phyloP scores from a whole-genome alignment of 1,284 basidiomycete species.

The Golubevia sp. region DNA sequence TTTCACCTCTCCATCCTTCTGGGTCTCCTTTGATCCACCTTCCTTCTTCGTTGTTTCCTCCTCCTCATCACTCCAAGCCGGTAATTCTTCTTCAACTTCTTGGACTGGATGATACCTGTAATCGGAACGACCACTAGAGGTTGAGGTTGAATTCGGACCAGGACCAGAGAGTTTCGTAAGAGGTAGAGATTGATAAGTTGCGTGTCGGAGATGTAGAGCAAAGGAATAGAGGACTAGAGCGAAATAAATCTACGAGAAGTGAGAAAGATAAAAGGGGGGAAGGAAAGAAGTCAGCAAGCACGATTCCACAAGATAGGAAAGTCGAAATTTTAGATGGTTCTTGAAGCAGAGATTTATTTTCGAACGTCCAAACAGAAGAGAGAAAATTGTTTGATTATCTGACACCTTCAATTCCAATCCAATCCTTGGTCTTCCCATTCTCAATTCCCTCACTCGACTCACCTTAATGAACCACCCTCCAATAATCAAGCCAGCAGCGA shows the following conservation, averaged over 20 bases:
- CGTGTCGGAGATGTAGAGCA: constrained; percentile 86
- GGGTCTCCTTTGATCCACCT: too few species aligned
- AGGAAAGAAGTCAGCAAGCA: not conserved
- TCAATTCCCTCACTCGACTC: constrained; percentile 38
- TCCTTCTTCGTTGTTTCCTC: constrained; percentile 11
- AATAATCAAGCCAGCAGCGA: constrained; percentile 76
- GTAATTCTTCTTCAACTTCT: constrained; percentile 30
- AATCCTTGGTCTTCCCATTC: not conserved
- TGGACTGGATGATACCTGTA: constrained; percentile 32
- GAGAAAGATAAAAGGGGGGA: not conserved
- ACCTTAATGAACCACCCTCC: constrained; percentile 90
- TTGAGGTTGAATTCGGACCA: constrained; percentile 5
- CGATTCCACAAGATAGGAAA: not conserved
- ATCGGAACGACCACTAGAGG: constrained; percentile 11
- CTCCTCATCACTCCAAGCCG: constrained; percentile 38
- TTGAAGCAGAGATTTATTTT: too few species aligned
- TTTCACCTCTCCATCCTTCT: too few species aligned
- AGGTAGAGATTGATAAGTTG: constrained; percentile 84
- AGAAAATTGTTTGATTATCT: too few species aligned
- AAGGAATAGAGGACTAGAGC: constrained; percentile 89
- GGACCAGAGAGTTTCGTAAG: constrained; percentile 62
- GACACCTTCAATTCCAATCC: too few species aligned
- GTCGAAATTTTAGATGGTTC: too few species aligned
- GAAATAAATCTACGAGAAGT: constrained; percentile 78
- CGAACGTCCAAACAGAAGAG: too few species aligned